Evolutionary conservation across 768 basidiomycete species (phyloP).

Genomic region (Naematelia aurantialba): DNA sequence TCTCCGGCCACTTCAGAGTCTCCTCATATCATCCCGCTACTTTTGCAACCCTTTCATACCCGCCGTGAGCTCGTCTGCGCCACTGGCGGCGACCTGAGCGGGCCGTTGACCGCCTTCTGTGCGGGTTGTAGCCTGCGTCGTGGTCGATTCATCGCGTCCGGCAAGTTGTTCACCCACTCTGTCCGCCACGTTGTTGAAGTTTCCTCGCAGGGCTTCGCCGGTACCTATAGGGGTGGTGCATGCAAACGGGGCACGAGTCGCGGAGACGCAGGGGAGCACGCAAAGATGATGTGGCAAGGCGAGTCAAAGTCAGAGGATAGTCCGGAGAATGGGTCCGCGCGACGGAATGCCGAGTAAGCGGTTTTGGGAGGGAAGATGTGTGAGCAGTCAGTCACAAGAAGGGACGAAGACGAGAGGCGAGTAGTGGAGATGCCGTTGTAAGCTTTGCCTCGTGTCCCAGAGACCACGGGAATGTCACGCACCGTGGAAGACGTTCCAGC

Average conservation of each 20-base stretch:
- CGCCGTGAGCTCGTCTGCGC: slow-evolving; percentile 25
- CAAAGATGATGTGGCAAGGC: too few species aligned
- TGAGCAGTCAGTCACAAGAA: too few species aligned
- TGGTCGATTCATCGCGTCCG: background rate
- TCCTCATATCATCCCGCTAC: too few species aligned
- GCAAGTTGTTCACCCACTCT: background rate
- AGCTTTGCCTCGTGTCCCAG: background rate
- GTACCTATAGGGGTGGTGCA: background rate
- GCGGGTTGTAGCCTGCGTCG: slow-evolving; percentile 5
- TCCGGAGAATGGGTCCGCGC: too few species aligned
- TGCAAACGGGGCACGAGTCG: too few species aligned
- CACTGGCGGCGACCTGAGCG: slow-evolving; percentile 26
- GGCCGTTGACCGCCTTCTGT: slow-evolving; percentile 20
- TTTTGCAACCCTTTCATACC: slow-evolving; percentile 23
- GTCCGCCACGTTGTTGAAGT: background rate
- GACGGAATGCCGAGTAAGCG: too few species aligned
- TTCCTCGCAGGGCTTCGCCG: background rate
- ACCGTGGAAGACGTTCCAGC: background rate
- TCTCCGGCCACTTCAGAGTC: too few species aligned
- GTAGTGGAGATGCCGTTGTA: too few species aligned
- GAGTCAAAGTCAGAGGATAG: too few species aligned
- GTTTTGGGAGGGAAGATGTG: too few species aligned
- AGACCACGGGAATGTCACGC: background rate
- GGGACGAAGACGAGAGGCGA: too few species aligned
- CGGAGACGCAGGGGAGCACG: too few species aligned